Conservation (phyloP, 2,329 filamentous ascomycete genomes). For the Coleophoma crateriformis region DNA sequence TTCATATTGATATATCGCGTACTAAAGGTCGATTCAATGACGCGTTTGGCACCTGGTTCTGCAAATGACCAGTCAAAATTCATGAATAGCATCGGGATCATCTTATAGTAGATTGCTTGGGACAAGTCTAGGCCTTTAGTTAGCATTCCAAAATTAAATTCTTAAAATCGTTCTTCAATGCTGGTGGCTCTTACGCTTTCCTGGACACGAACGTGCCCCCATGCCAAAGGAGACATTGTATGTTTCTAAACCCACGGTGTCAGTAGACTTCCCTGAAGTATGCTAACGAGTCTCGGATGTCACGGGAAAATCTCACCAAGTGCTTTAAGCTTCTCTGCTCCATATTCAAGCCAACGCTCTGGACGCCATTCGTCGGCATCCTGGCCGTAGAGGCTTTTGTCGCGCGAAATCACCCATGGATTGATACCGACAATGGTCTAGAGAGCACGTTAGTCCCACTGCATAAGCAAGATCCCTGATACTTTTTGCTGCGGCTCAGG, state of each 20-base stretch:
- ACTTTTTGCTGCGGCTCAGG: background rate
- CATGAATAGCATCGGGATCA: constrained; percentile 8
- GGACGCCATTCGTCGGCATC: constrained; percentile 48
- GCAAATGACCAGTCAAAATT: constrained; percentile 8
- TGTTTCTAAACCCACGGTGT: background rate
- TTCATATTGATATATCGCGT: constrained; percentile 32
- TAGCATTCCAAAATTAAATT: background rate
- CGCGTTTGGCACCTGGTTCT: constrained; percentile 1
- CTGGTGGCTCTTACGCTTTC: constrained; percentile 3
- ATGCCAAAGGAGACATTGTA: constrained; percentile 9
- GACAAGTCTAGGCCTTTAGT: constrained; percentile 5
- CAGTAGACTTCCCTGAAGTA: background rate
- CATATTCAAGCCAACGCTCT: constrained; percentile 46
- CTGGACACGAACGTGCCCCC: constrained; percentile 9
- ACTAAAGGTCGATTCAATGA: constrained; percentile 6
- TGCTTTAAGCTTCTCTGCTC: constrained; percentile 4
- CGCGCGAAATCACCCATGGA: constrained; percentile 47
- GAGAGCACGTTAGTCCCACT: background rate
- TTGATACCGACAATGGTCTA: constrained; percentile 43
- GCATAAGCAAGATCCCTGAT: background rate
- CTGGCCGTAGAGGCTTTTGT: constrained; percentile 40
- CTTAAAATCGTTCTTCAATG: background rate
- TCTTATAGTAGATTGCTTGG: constrained; percentile 9
- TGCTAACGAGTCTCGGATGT: background rate
- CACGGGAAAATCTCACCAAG: constrained; percentile 1